A percentile compares a stretch with the other conserved stretches of the same genome.
These are phyloP conservation scores for Saccharomycopsis hybrid DNA, from an alignment of 1,139 yeast genomes.

Conservation along the genomic window DNA sequence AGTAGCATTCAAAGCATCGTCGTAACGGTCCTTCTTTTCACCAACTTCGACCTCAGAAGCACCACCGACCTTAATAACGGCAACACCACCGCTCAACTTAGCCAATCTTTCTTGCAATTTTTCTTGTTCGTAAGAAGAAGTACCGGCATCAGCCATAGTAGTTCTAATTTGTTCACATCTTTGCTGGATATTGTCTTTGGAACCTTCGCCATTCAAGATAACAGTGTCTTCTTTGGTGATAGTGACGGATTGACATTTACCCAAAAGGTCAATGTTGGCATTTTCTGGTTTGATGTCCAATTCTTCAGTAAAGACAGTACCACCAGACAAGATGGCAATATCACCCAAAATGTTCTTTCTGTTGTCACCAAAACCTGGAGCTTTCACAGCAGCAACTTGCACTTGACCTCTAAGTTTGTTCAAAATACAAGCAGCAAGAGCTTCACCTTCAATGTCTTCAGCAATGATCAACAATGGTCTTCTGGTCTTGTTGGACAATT, in stretches of 20 bases:
- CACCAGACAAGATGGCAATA: slow-evolving; percentile 94
- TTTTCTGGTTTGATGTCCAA: slow-evolving; percentile 96
- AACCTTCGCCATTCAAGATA: slow-evolving; percentile 90
- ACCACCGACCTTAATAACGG: slow-evolving; percentile 98
- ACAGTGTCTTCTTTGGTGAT: slow-evolving; percentile 98
- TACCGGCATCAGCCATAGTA: slow-evolving; percentile 64
- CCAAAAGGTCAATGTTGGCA: slow-evolving; percentile 86
- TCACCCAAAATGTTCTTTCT: slow-evolving; percentile 97
- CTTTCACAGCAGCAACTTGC: slow-evolving; percentile 97
- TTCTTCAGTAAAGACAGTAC: slow-evolving; percentile 98
- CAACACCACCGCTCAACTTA: slow-evolving; percentile 98
- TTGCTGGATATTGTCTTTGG: slow-evolving; percentile 77
- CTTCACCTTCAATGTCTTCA: slow-evolving; percentile 98
- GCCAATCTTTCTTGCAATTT: slow-evolving; percentile 98
- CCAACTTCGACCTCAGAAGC: slow-evolving; percentile 98
- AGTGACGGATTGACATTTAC: slow-evolving; percentile 89
- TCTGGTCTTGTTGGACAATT: slow-evolving; percentile 88
- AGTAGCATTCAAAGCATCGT: slow-evolving; percentile 97
- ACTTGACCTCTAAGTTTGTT: slow-evolving; percentile 99
- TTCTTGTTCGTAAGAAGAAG: slow-evolving; percentile 95
- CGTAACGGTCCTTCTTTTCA: slow-evolving; percentile 99
- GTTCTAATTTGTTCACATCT: slow-evolving; percentile 97
- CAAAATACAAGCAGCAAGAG: slow-evolving; percentile 96
- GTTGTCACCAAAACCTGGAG: slow-evolving; percentile 99
- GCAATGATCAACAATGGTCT: slow-evolving; percentile 94